Conservation (phyloP, 2,329 filamentous ascomycete species). For the Metarhizium rileyi region DNA sequence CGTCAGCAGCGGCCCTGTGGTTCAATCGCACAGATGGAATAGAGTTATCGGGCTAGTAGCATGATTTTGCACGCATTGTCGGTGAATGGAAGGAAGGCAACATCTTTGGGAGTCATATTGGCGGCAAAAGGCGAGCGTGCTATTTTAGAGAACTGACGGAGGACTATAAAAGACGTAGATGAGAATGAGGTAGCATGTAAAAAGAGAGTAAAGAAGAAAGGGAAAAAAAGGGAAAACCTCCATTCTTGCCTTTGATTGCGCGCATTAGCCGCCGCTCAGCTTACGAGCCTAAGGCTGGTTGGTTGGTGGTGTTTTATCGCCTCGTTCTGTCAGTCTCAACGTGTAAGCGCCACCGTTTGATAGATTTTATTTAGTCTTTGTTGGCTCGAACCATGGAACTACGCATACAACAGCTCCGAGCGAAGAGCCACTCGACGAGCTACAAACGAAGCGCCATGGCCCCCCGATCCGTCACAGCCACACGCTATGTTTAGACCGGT, state of each 20-base stretch:
- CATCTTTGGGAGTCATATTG: slow-evolving; percentile 1
- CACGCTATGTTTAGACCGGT: too few species aligned
- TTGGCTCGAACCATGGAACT: too few species aligned
- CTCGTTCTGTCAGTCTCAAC: not conserved
- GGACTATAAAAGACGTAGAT: not conserved
- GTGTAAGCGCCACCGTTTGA: not conserved
- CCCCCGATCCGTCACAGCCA: too few species aligned
- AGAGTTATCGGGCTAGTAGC: not conserved
- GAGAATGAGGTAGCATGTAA: slow-evolving; percentile 1
- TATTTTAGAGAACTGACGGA: not conserved
- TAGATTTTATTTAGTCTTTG: not conserved
- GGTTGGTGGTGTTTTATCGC: not conserved
- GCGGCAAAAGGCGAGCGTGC: slow-evolving; percentile 5
- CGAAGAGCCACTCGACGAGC: too few species aligned
- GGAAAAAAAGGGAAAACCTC: not conserved
- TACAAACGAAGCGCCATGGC: too few species aligned
- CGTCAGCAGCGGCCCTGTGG: not conserved
- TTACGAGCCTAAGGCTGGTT: not conserved
- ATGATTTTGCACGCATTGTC: not conserved
- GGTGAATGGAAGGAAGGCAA: not conserved
- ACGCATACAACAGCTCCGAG: too few species aligned
- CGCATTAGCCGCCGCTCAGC: not conserved
- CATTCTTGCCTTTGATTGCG: too few species aligned
- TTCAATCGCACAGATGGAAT: not conserved
- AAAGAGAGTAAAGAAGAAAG: too few species aligned